These are phyloP conservation scores for Collariella sp. DNA, from an alignment of 495 filamentous ascomycete genomes.

Conservation along the genomic window DNA sequence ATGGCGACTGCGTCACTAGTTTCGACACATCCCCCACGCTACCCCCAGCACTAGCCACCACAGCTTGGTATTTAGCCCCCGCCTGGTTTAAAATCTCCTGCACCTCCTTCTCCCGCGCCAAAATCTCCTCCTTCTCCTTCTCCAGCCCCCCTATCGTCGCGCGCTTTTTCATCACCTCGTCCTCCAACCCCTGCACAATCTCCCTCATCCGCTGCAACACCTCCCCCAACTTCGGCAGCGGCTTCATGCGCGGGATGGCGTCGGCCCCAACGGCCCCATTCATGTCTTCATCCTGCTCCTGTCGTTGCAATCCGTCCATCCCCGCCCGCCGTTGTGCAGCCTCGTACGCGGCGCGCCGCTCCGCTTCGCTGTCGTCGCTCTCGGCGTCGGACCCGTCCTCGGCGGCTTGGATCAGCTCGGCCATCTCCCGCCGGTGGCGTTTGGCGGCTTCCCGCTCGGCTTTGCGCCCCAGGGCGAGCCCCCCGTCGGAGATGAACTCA, in stretches of 20 bases:
- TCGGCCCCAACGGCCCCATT: conserved; percentile 13
- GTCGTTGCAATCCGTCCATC: conserved; percentile 55
- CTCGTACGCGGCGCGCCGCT: conserved; percentile 78
- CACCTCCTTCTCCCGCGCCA: conserved; percentile 68
- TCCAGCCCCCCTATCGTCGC: conserved; percentile 27
- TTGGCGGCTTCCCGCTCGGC: conserved; percentile 68
- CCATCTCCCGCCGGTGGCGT: conserved; percentile 65
- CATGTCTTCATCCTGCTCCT: conserved; percentile 18
- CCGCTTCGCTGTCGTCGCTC: conserved; percentile 68
- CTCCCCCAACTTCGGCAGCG: conserved; percentile 46
- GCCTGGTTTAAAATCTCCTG: conserved; percentile 75
- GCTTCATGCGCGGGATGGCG: conserved; percentile 44
- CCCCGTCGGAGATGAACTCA: conserved; percentile 80
- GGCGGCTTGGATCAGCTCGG: conserved; percentile 73
- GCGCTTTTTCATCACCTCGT: conserved; percentile 23
- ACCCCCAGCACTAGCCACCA: conserved; percentile 26
- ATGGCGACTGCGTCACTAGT: conserved; percentile 24
- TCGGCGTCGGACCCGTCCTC: conserved; percentile 50
- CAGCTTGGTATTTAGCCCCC: conserved; percentile 58
- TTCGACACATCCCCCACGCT: conserved; percentile 15
- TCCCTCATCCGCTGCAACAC: conserved; percentile 41
- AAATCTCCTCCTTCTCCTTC: conserved; percentile 48
- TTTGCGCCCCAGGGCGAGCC: conserved; percentile 65
- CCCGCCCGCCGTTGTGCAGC: conserved; percentile 76
- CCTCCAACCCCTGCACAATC: conserved; percentile 29